A percentile compares a stretch with the other conserved stretches of the same genome.
Evolutionary conservation across 306 rosid species (phyloP).

Genomic region (Pachyrhizus erosus): DNA sequence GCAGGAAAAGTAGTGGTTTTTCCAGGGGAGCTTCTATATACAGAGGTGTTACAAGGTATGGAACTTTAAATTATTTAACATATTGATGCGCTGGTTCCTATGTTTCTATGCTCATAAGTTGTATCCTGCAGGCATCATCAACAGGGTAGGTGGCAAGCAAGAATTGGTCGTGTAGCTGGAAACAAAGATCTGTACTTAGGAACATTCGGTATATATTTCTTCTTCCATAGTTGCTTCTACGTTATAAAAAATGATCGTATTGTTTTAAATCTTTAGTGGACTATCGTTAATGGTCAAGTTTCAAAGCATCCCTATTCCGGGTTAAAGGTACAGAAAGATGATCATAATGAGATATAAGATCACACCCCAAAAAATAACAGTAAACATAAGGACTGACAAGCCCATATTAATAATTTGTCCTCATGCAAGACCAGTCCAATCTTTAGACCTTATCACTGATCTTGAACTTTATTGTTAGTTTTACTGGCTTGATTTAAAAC

Average conservation of each 20-base stretch:
- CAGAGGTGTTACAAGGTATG: slow-evolving; percentile 93
- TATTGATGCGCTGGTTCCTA: not conserved
- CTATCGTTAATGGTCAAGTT: not conserved
- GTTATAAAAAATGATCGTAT: not conserved
- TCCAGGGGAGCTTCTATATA: slow-evolving; percentile 96
- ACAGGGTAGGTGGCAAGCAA: slow-evolving; percentile 99
- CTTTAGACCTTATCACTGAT: not conserved
- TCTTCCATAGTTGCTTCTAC: not conserved
- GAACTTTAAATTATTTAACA: not conserved
- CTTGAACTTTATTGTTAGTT: not conserved
- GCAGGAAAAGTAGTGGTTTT: slow-evolving; percentile 97
- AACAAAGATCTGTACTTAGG: slow-evolving; percentile 95
- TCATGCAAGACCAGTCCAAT: not conserved
- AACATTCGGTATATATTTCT: slow-evolving; percentile 70
- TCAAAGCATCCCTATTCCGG: not conserved
- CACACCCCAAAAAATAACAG: not conserved
- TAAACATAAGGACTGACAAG: not conserved
- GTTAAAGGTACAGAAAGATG: not conserved
- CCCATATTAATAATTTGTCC: not conserved
- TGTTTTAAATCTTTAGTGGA: not conserved
- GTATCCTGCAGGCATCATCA: slow-evolving; percentile 83
- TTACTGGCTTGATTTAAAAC: not conserved
- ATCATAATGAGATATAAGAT: not conserved
- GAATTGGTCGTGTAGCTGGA: slow-evolving; percentile 99
- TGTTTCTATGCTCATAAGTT: slow-evolving; percentile 5